Evolutionary conservation across 306 rosid species (phyloP).

Genomic region (Cajanus cajan): DNA sequence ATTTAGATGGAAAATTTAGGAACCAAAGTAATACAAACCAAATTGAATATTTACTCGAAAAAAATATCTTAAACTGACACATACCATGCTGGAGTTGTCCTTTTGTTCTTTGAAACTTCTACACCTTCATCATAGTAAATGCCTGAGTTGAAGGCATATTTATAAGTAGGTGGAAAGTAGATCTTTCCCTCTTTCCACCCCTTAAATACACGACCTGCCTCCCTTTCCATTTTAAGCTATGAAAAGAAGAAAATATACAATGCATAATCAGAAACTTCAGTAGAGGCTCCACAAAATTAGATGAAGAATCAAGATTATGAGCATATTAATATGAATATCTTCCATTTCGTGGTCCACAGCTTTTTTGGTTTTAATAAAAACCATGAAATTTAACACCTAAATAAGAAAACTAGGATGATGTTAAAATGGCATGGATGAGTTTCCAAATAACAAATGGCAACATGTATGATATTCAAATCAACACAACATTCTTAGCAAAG

Average conservation of each 20-base stretch:
- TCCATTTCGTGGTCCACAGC: background rate
- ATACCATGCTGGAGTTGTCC: constrained; percentile 99
- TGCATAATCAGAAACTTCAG: constrained; percentile 1
- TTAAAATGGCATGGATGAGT: background rate
- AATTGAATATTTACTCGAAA: background rate
- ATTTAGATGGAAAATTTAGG: background rate
- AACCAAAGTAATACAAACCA: background rate
- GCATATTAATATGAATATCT: background rate
- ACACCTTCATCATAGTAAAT: constrained; percentile 64
- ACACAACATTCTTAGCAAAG: background rate
- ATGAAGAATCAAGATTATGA: background rate
- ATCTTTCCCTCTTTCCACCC: constrained; percentile 96
- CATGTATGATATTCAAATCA: constrained; percentile 12
- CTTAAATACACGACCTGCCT: constrained; percentile 82
- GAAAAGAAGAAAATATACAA: constrained; percentile 18
- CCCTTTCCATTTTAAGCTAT: constrained; percentile 87
- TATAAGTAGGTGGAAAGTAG: constrained; percentile 94
- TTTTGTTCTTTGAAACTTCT: constrained; percentile 68
- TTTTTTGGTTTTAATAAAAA: background rate
- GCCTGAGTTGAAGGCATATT: constrained; percentile 86
- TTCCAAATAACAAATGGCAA: background rate
- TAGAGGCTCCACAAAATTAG: background rate
- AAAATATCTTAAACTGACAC: constrained; percentile 18
- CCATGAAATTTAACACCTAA: background rate
- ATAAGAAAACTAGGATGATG: background rate